These are phyloP conservation scores for Carex scoparia DNA, from an alignment of 176 grass and related monocot species.

Conservation along the genomic window DNA sequence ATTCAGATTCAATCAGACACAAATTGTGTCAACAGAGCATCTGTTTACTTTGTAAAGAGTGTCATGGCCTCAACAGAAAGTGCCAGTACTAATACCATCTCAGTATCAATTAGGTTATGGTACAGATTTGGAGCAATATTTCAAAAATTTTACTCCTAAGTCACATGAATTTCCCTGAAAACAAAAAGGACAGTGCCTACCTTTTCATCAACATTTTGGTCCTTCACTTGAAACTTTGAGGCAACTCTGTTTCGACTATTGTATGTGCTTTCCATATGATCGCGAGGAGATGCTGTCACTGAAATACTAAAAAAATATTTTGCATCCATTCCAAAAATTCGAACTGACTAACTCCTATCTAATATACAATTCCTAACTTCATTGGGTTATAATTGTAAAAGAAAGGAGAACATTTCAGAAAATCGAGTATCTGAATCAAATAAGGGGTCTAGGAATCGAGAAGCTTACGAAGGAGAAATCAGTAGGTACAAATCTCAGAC, in stretches of 20 bases:
- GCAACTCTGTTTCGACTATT: slow-evolving; percentile 2
- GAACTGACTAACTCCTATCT: not conserved
- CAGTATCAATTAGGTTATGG: not conserved
- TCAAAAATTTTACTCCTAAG: not conserved
- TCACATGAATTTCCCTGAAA: not conserved
- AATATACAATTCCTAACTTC: not conserved
- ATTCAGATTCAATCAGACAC: not conserved
- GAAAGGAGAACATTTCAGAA: not conserved
- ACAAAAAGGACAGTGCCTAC: not conserved
- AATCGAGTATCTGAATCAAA: not conserved
- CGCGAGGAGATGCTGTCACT: not conserved
- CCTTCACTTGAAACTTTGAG: not conserved
- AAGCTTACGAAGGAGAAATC: not conserved
- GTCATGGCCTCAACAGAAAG: not conserved
- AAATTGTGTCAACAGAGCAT: not conserved
- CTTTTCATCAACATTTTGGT: not conserved
- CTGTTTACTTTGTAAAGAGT: not conserved
- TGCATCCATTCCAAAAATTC: not conserved
- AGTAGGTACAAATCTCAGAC: not conserved
- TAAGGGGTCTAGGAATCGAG: not conserved
- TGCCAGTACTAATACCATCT: not conserved
- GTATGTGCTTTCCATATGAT: slow-evolving; percentile 12
- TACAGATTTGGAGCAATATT: not conserved
- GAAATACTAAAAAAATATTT: not conserved
- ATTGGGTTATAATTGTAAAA: not conserved